Base-by-base conservation (phyloP, 306 rosid species). In the Dalbergia oliveri region DNA sequence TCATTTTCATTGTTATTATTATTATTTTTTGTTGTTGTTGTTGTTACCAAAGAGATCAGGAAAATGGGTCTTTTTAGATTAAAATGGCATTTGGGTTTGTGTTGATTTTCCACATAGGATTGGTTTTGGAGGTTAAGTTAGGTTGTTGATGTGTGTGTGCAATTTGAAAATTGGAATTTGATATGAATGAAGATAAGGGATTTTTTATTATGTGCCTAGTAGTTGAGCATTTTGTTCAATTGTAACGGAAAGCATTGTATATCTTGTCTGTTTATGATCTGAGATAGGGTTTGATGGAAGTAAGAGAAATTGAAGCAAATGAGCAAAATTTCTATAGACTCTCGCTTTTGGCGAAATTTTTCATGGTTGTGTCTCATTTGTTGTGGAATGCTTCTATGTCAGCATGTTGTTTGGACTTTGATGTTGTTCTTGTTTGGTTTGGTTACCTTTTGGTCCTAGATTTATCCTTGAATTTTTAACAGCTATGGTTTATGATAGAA, bases 381-480 rank as follows among this genome's bases (percentile, higher is more conserved):
- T 21, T 13, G 21, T 66, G 47, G 70, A 78, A 49, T 73, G 53
- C 33, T 45, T 45, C 47, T 79, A 57, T 7, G 51, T 79, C 65
- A 65, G 69, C 66, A 75, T 75, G 65, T 79, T 78, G 34, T 72
- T 73, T 85, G 70, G 45, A 78, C 64, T 72, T 54, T 26, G 10
- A 18, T 68, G 15, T 34, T 73, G 9, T 47, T 45, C 39, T 60
- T 43, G 8, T 73, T 13, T 69, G 34, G 19, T 33, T 65, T 77
- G 58, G 65, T n/a, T 79, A 34, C 72, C 37, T 21, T 75, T 56
- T 79, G 23, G 18, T 26, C 12, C 33, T 71, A 58, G 53, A 41
- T 70, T 79, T 64, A 37, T 63, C n/a, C 60, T 16, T 54, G 14
- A 10, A 47, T 47, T 43, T 43, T 43, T 47, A 10, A 47, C 2